These are phyloP conservation scores for Coccomyxa sp. DNA, from an alignment of 139 green algal genomes.

Conservation along the genomic window DNA sequence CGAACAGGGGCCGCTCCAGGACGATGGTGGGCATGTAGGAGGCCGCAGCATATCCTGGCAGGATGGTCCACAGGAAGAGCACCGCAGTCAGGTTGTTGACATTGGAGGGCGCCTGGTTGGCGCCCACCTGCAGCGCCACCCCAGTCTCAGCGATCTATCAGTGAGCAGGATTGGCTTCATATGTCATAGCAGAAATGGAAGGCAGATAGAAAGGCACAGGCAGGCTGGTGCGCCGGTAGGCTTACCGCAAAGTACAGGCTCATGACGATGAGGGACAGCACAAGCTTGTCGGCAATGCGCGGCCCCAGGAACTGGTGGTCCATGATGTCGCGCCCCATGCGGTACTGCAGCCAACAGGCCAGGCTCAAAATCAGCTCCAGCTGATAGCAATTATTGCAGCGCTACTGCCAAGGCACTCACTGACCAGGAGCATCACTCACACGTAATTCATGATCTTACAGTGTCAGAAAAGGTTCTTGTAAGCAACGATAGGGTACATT, in stretches of 20 bases:
- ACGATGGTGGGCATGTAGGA: conserved; percentile 74
- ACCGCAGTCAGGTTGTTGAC: conserved; percentile 67
- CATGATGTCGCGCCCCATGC: conserved; percentile 61
- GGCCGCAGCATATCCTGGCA: conserved; percentile 71
- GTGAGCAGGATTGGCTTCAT: not conserved
- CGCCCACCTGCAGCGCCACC: not conserved
- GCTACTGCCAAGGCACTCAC: too few species aligned
- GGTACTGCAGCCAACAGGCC: conserved; percentile 47
- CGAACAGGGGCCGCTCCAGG: conserved; percentile 75
- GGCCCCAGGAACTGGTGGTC: conserved; percentile 59
- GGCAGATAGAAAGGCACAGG: not conserved
- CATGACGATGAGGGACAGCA: conserved; percentile 55
- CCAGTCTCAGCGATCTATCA: too few species aligned
- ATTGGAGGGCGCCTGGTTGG: conserved; percentile 32
- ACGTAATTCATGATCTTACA: too few species aligned
- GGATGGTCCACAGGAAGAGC: conserved; percentile 72
- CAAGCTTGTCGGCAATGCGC: conserved; percentile 68
- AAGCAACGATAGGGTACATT: not conserved
- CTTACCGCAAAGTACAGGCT: conserved; percentile 50
- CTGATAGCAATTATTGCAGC: too few species aligned
- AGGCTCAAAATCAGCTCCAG: too few species aligned
- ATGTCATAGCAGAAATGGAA: not conserved
- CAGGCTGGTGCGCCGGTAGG: not conserved
- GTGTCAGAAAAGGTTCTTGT: too few species aligned
- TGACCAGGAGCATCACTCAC: too few species aligned